These are phyloP conservation scores for Cyathus striatus DNA, from an alignment of 768 basidiomycete genomes.

Conservation along the genomic window DNA sequence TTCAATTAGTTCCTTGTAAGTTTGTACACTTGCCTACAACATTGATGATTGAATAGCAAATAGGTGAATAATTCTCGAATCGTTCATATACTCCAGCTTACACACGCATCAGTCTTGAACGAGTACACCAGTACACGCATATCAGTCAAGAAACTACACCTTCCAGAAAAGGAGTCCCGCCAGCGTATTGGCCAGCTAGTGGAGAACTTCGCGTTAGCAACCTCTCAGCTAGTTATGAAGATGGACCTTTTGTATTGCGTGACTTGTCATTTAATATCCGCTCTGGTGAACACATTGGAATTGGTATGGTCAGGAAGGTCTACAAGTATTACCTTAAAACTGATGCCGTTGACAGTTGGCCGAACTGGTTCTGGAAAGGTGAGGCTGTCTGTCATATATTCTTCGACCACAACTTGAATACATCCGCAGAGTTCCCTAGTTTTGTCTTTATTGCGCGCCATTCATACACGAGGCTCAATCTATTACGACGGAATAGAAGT, in stretches of 20 bases:
- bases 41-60: no score
- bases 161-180: slow-evolving; percentile 33
- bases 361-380: slow-evolving; percentile 23
- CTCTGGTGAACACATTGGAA: slow-evolving; percentile 9
- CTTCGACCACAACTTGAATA: background rate
- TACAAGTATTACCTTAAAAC: no score
- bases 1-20: background rate
- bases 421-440: slow-evolving; percentile 15
- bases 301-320: slow-evolving; percentile 4
- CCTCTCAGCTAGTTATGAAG: slow-evolving; percentile 44
- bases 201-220: slow-evolving; percentile 47
- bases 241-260: slow-evolving; percentile 6
- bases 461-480: background rate
- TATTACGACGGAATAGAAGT: background rate
- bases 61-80: no score
- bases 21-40: background rate
- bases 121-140: background rate
- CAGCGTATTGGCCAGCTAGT: slow-evolving; percentile 56
- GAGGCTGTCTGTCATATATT: background rate
- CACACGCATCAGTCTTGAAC: slow-evolving; percentile 1
- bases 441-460: background rate
- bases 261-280: slow-evolving; percentile 8
- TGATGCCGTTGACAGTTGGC: slow-evolving; percentile 16
- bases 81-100: no score
- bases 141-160: slow-evolving; percentile 6